Base-by-base conservation (phyloP, 2,329 filamentous ascomycete genomes). In the Cercospora sp. region DNA sequence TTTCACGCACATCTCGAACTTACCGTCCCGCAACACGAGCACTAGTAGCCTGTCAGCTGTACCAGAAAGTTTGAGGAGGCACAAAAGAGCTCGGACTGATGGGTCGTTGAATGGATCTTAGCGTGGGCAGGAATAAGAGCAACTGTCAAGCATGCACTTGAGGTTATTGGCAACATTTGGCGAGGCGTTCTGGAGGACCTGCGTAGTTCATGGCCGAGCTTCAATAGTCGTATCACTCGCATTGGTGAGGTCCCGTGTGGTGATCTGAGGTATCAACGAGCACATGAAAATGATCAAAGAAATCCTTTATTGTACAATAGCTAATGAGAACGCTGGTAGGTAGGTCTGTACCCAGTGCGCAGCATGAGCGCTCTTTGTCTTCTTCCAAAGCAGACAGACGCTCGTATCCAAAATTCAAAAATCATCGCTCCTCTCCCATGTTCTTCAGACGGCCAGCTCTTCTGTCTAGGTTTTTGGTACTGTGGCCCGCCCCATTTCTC, bases 31-130 rank as follows among this genome's bases (percentile, higher is more conserved):
- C 20, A 67, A 65, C 18, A 28, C 20, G 16, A 67, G 66, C 62
- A 65, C 66, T n/a, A 61, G 33, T 16, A 67, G 58, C 60, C 33
- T 67, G 23, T 33, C 8, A 2, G 53, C 20, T 45, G 62, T 65
- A 18, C 58, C 62, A 26, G 66, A 62, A 39, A 60, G 39, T 13
- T n/a, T 16, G 16, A 60, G 20, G 20, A 57, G 42, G 13, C 57
- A 53, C 12, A 65, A 65, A 36, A 42, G 63, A 23, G 39, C 63
- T 26, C 45, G 53, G 48, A 64, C 62, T 33, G 62, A 51, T 26
- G 62, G 33, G 10, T 55, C 23, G 23, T 28, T 39, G 36, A 20
- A 28, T 7, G 48, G 48, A 16, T 30, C 48, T 30, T 30, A 10
- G 3, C 13, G 3, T n/a, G 2, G 23, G 48, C 48, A 28, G 20